Base-by-base conservation (phyloP, 352 stramenopile genomes). In the Pythium aphanidermatum region DNA sequence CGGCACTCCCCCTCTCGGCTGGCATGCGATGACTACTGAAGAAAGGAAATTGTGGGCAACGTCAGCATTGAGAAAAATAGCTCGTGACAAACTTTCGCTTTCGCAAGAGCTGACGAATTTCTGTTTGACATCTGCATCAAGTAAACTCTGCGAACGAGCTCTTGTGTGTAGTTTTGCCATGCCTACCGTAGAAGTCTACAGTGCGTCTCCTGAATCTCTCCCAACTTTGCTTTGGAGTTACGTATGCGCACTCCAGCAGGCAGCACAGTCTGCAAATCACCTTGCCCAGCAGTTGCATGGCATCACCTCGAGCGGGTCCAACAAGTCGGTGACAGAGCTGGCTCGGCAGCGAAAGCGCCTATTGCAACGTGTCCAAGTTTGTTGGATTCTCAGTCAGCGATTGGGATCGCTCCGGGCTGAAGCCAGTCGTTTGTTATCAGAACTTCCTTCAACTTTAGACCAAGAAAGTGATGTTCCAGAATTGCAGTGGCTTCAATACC, bases 151-250 rank as follows among this genome's bases (percentile, higher is more conserved):
- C 45, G 43, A 60, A 6, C 51, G 55, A 45, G 70, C 76, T 19
- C 41, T 80, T n/a, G 51, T 77, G 39, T 65, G 62, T 31, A 68
- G 61, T 10, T 82, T 86, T 46, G 46, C 76, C 16, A 35, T 87
- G 6, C 68, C 47, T 12, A 40, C 45, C 10, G 45, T 60, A 6
- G 40, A 27, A 10, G 42, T 54, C 32, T 30, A 49, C 38, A 49
- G 43, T 12, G 49, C 50, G 4, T 28, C 21, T 2, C 12, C 19
- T n/a, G 12, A 33, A n/a, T 25, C 16, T 3, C 51, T 60, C 5
- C 44, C 51, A 5, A 21, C 3, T 7, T 49, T 34, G 20, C 35
- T 63, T 14, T 60, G 52, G 52, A 37, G 44, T 36, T 60, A 60
- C 39, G 32, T 38, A 13, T 55, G 45, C 20, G 52, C 52, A 7